Conservation (phyloP, 371 early-diverging fungal genomes). For the Apophysomyces trapeziformis region DNA sequence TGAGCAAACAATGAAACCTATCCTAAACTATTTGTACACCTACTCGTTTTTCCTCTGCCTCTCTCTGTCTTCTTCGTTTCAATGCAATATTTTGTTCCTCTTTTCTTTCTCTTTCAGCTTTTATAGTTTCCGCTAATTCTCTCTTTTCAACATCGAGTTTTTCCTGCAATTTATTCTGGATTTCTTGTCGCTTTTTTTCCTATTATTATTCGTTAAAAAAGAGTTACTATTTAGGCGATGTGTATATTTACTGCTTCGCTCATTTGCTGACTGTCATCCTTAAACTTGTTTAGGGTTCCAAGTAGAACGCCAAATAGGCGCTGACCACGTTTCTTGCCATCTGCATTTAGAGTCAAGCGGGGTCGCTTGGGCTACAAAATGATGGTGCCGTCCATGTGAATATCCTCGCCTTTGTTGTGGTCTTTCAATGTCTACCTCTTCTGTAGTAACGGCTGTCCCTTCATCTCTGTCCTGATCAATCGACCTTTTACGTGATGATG, state of each 20-base stretch:
- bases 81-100: constrained; percentile 26
- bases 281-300: constrained; percentile 64
- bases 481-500: constrained; percentile 26
- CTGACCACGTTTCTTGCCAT: constrained; percentile 47
- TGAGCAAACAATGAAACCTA: constrained; percentile 1
- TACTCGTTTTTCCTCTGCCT: constrained; percentile 42
- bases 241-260: constrained; percentile 48
- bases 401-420: not conserved
- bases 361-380: constrained; percentile 31
- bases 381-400: not conserved
- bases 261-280: constrained; percentile 47
- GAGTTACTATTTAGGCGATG: not conserved
- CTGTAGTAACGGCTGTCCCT: not conserved
- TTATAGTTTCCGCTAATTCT: constrained; percentile 46
- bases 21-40: constrained; percentile 1
- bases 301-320: constrained; percentile 63
- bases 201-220: constrained; percentile 20
- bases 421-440: constrained; percentile 6
- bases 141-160: constrained; percentile 49
- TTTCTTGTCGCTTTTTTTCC: constrained; percentile 57
- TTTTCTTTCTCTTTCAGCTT: constrained; percentile 48
- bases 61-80: constrained; percentile 23
- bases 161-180: constrained; percentile 55
- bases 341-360: constrained; percentile 32
- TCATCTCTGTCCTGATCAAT: constrained; percentile 18